Conservation (phyloP, 768 basidiomycete genomes). For the Mycena olivaceomarginata region DNA sequence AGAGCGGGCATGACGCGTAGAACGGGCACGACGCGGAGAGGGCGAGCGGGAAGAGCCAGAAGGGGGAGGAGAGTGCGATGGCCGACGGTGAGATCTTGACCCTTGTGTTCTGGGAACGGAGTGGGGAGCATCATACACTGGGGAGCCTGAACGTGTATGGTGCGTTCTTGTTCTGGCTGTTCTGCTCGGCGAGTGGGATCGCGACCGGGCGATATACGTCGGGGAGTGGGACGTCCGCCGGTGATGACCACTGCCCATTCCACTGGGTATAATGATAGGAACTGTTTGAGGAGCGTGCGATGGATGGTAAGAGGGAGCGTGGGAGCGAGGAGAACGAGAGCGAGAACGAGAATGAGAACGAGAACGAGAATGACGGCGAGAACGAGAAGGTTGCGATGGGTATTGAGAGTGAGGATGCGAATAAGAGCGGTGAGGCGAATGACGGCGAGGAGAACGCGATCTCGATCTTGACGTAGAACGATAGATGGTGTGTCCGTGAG, state of each 20-base stretch:
- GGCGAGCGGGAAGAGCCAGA: background rate
- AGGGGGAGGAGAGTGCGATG: background rate
- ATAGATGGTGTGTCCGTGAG: background rate
- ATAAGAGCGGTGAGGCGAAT: background rate
- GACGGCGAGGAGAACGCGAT: background rate
- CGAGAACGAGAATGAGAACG: slow-evolving; percentile 27
- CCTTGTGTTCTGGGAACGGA: background rate
- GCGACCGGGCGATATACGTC: slow-evolving; percentile 45
- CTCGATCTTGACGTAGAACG: background rate
- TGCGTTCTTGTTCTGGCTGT: slow-evolving; percentile 5
- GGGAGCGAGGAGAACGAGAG: slow-evolving; percentile 27
- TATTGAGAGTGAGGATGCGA: background rate
- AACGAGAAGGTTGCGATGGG: background rate
- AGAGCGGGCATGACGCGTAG: background rate
- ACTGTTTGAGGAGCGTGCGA: background rate
- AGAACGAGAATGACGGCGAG: slow-evolving; percentile 13
- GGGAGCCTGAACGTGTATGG: background rate
- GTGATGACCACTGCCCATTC: slow-evolving; percentile 25
- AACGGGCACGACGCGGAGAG: background rate
- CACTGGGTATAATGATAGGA: slow-evolving; percentile 13
- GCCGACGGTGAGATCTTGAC: background rate
- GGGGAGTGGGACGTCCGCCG: slow-evolving; percentile 42
- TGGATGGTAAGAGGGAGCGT: slow-evolving; percentile 14
- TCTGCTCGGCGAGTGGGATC: slow-evolving; percentile 47
- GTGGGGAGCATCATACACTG: background rate